phyloP scores from a whole-genome alignment of 345 rosid species.

The Pugionium dolabratum region DNA sequence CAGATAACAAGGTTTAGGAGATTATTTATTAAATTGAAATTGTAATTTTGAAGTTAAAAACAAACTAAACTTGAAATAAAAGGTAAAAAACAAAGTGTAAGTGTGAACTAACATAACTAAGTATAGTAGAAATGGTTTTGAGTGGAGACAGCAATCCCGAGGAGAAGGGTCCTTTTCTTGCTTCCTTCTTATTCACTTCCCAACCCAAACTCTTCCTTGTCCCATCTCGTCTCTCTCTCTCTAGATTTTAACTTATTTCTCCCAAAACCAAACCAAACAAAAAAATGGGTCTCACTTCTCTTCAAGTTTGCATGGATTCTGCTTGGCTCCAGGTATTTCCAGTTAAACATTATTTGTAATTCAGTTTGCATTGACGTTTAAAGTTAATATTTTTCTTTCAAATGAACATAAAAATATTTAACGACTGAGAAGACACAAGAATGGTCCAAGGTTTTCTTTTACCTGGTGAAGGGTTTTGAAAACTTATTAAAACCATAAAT shows the following conservation, averaged over 20 bases:
- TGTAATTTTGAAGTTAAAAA: background rate
- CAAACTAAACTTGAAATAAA: background rate
- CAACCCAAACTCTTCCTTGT: slow-evolving; percentile 34
- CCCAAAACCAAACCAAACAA: background rate
- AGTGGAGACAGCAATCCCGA: slow-evolving; percentile 45
- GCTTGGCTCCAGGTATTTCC: slow-evolving; percentile 89
- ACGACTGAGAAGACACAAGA: no score
- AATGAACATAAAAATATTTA: background rate
- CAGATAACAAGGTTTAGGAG: background rate
- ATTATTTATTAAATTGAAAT: background rate
- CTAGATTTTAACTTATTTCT: slow-evolving; percentile 26
- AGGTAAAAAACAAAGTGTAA: slow-evolving; percentile 1
- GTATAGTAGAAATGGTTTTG: slow-evolving; percentile 21
- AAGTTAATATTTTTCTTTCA: background rate
- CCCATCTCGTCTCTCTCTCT: slow-evolving; percentile 23
- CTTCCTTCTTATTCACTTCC: slow-evolving; percentile 75
- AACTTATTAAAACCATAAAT: no score
- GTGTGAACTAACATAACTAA: slow-evolving; percentile 28
- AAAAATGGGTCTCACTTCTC: slow-evolving; percentile 70
- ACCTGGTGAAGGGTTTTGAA: no score
- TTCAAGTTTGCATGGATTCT: slow-evolving; percentile 95
- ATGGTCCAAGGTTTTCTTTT: no score
- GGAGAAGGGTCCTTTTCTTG: slow-evolving; percentile 47
- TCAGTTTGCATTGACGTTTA: background rate
- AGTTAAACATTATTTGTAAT: background rate